These are phyloP conservation scores for Tolypocladium capitatum DNA, from an alignment of 2,329 filamentous ascomycete species.

Conservation along the genomic window DNA sequence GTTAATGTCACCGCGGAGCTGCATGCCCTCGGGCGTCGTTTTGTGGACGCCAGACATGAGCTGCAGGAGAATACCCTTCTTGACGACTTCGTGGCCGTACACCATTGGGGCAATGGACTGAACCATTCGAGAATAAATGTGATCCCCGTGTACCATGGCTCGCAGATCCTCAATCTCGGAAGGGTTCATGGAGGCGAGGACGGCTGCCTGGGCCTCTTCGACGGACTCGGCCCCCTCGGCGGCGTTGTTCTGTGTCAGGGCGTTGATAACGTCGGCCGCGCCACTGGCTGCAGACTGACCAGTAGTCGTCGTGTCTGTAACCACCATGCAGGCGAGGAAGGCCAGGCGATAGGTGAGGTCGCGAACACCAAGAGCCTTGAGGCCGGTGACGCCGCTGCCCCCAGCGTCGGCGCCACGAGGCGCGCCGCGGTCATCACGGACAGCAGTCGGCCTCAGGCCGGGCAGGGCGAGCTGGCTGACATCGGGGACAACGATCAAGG, in stretches of 20 bases:
- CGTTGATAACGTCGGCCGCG: slow-evolving; percentile 71
- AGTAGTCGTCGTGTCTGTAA: slow-evolving; percentile 69
- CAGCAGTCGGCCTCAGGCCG: slow-evolving; percentile 67
- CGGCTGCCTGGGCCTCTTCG: slow-evolving; percentile 78
- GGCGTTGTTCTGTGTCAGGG: slow-evolving; percentile 51
- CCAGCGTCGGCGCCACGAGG: slow-evolving; percentile 66
- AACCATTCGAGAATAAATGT: slow-evolving; percentile 86
- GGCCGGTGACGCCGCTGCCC: slow-evolving; percentile 70
- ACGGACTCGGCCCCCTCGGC: slow-evolving; percentile 56
- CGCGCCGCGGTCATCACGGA: slow-evolving; percentile 67
- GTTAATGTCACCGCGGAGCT: slow-evolving; percentile 92
- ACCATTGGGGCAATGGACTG: slow-evolving; percentile 94
- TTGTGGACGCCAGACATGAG: slow-evolving; percentile 94
- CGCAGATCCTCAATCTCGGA: slow-evolving; percentile 86
- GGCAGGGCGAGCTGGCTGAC: slow-evolving; percentile 90
- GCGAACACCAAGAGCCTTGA: slow-evolving; percentile 86
- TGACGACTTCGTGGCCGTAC: slow-evolving; percentile 93
- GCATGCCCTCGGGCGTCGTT: slow-evolving; percentile 84
- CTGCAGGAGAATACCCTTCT: slow-evolving; percentile 89
- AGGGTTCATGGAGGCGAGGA: slow-evolving; percentile 72
- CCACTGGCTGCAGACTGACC: slow-evolving; percentile 53
- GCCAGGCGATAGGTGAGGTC: slow-evolving; percentile 91
- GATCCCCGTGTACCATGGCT: slow-evolving; percentile 85
- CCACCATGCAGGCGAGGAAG: slow-evolving; percentile 96
- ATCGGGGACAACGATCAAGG: slow-evolving; percentile 90